A percentile compares a stretch with the other conserved stretches of the same genome.
Conservation (phyloP, 805 yeast species). For the Wickerhamiella occidentalis region DNA sequence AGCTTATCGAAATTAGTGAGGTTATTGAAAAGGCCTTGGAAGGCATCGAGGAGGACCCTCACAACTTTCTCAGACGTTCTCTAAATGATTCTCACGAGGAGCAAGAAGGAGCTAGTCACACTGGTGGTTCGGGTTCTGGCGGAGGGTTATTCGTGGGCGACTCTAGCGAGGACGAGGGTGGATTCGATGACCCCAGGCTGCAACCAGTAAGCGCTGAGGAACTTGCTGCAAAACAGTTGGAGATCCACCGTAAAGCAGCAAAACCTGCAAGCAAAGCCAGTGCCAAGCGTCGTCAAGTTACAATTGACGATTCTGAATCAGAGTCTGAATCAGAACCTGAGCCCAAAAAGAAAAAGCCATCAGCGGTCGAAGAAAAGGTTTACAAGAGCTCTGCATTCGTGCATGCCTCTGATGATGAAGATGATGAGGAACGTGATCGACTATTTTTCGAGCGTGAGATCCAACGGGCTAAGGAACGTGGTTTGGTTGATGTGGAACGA, state of each 20-base stretch:
- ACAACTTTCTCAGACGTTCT: slow-evolving; percentile 27
- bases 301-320: slow-evolving; percentile 1
- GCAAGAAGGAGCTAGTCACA: slow-evolving; percentile 24
- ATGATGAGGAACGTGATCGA: slow-evolving; percentile 43
- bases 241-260: slow-evolving; percentile 5
- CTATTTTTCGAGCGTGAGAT: slow-evolving; percentile 48
- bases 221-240: slow-evolving; percentile 15
- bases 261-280: slow-evolving; percentile 12
- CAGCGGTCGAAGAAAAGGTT: slow-evolving; percentile 6
- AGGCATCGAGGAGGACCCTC: slow-evolving; percentile 30
- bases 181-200: slow-evolving; percentile 19
- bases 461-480: slow-evolving; percentile 15
- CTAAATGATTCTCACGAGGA: slow-evolving; percentile 30
- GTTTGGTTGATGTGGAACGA: background rate
- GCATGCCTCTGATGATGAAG: slow-evolving; percentile 50
- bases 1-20: slow-evolving; percentile 29
- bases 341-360: background rate
- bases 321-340: background rate
- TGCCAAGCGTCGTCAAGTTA: slow-evolving; percentile 15
- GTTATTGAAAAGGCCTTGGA: slow-evolving; percentile 34
- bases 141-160: slow-evolving; percentile 23
- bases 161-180: slow-evolving; percentile 7
- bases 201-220: slow-evolving; percentile 22
- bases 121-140: too few species aligned
- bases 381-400: slow-evolving; percentile 43